These are phyloP conservation scores for Saksenaea oblongispora DNA, from an alignment of 371 early-diverging fungal genomes.

Conservation along the genomic window DNA sequence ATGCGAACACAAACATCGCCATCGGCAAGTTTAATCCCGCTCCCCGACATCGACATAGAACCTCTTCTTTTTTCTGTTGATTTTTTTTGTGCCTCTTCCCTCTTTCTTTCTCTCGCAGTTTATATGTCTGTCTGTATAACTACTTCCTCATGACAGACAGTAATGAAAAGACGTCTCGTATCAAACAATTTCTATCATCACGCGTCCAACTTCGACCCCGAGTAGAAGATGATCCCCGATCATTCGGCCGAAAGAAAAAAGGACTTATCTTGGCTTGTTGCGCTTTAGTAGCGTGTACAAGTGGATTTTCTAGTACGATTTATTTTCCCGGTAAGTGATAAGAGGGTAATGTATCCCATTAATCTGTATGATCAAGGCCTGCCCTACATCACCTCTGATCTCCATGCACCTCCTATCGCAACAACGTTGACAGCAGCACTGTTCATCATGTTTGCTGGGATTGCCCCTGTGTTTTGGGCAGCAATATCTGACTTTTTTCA, in stretches of 20 bases:
- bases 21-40: too few species aligned
- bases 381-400: constrained; percentile 9
- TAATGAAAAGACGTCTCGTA: not conserved
- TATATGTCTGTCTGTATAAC: not conserved
- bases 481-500: constrained; percentile 60
- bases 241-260: constrained; percentile 12
- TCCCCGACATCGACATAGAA: too few species aligned
- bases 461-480: constrained; percentile 57
- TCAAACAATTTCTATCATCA: not conserved
- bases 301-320: constrained; percentile 15
- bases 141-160: not conserved
- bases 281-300: constrained; percentile 20
- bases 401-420: constrained; percentile 18
- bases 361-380: constrained; percentile 1
- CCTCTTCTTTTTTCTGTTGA: too few species aligned
- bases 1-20: too few species aligned
- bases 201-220: constrained; percentile 14
- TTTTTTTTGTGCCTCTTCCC: not conserved
- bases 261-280: constrained; percentile 19
- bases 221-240: constrained; percentile 33
- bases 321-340: not conserved
- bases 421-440: constrained; percentile 44
- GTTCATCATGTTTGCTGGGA: constrained; percentile 46
- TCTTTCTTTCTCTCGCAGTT: not conserved
- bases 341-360: not conserved